Evolutionary conservation across 2,329 filamentous ascomycete genomes (phyloP), one percentile per base, ranked within the genome.

Genomic region (Cladosporium sp.): DNA sequence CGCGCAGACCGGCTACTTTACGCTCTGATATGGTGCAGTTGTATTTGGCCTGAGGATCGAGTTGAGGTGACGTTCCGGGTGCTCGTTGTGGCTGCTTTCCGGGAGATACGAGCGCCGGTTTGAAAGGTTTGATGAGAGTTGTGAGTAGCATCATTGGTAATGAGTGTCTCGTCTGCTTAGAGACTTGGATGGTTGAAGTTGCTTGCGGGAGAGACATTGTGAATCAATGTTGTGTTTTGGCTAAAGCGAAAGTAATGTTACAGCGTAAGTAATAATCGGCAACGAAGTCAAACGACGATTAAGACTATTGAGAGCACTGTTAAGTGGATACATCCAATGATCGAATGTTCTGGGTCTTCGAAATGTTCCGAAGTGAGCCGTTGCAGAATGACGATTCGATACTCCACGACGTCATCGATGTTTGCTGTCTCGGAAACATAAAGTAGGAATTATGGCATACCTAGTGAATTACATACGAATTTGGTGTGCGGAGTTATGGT

Each of bases 1-100:
- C 73, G 67, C 78, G 78, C 13, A 83, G 77, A 51, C 75, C 79
- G 54, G 79, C 78, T 16, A 81, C 75, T 56, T 71, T 73, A 6
- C 80, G 76, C 67, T 84, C 77, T 7, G 67, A 69, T 18, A 81
- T 70, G 7, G 73, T 72, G 69, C 79, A 80, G 30, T 66, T 64
- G 63, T 71, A 73, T 39, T 71, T 67, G 5, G 76, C 75, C 75
- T 74, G 23, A 75, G 75, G 2, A 78, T 73, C 73, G 2, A 84
- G 73, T 30, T 71, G 72, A 10, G 77, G 76, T 5, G 80, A 82
- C 21, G 26, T 32, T 5, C 51, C 26, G 8, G 51, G 26, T 32
- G 51, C 30, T 14, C 51, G 18, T 5, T 28, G 5, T 1, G 51
- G 51, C 11, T 54, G 51, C 23, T 54, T 54, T 6, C 51, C 51